These are phyloP conservation scores for Ophiosphaerella narmari DNA, from an alignment of 2,329 filamentous ascomycete genomes.

Conservation along the genomic window DNA sequence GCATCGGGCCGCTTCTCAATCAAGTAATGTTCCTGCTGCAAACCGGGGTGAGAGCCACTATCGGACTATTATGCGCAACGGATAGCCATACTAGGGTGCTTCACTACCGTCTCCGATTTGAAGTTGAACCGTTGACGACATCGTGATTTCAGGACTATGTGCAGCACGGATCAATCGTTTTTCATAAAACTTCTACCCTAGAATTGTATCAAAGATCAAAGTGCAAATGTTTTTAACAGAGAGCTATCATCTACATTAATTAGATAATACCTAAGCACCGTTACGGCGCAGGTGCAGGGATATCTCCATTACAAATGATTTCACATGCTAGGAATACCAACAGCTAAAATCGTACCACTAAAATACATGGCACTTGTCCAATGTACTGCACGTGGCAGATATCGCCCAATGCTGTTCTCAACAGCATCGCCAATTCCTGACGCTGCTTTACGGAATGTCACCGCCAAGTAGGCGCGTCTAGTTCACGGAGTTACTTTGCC, in stretches of 20 bases:
- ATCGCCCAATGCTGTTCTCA: slow-evolving; percentile 8
- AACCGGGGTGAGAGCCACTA: slow-evolving; percentile 3
- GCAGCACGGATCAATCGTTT: too few relatives aligned
- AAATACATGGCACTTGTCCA: slow-evolving; percentile 1
- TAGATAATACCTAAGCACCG: neutral
- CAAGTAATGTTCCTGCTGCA: slow-evolving; percentile 1
- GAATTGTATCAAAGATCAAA: too few relatives aligned
- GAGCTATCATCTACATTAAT: slow-evolving; percentile 2
- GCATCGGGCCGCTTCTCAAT: slow-evolving; percentile 4
- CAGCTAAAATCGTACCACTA: neutral
- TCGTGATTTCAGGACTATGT: too few relatives aligned
- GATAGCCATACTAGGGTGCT: neutral
- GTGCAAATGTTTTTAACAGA: neutral
- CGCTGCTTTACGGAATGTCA: slow-evolving; percentile 12
- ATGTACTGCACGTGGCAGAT: slow-evolving; percentile 16
- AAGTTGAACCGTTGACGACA: too few relatives aligned
- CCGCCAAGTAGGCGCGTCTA: neutral
- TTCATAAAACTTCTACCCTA: too few relatives aligned
- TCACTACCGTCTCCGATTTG: neutral
- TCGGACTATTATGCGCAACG: neutral
- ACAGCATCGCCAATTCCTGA: slow-evolving; percentile 8
- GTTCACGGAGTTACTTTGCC: slow-evolving; percentile 7
- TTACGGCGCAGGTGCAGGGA: neutral
- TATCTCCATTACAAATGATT: neutral
- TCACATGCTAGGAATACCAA: slow-evolving; percentile 4